Base-by-base conservation (phyloP, 371 early-diverging fungal species). In the Syncephalastrum monosporum region DNA sequence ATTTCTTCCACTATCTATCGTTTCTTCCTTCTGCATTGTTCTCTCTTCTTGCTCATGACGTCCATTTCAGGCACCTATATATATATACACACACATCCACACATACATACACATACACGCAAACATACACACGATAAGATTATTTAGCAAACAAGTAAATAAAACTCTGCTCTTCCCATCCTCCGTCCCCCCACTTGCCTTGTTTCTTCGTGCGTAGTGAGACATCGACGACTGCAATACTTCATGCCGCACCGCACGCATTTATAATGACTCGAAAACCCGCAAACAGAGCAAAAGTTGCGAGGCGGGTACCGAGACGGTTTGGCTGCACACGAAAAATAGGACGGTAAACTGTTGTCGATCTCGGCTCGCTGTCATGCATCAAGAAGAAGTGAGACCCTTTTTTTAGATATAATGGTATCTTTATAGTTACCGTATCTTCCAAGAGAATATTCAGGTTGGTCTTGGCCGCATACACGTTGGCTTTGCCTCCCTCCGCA, bases 251-350 rank as follows among this genome's bases (percentile, higher is more conserved):
- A 87, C 25, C 75, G 74, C 29, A 74, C 57, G 46, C 87, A 87
- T 27, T 65, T 74, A 67, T 87, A 87, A 7, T 63, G 56, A 47
- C 85, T 84, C 25, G 68, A 67, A 65, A 77, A 87, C 12, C 88
- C 86, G 50, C 88, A 87, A 0, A 87, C 86, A 0, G 88, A 81
- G 52, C 88, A 87, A 60, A 87, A 85, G 25, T 83, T 77, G 53
- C 88, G 68, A 14, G 82, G 69, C 19, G 88, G 88, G 55, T 82
- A 83, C 48, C 59, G 54, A 8, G 86, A 84, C 0, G 85, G 83
- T 4, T 55, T 62, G 33, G 79, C 82, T 24, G 73, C 59, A 43
- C 81, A 83, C 4, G 82, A 82, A 23, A 83, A 55, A 64, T 87
- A 87, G 1, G 77, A 71, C 10, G 81, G 74, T 29, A 61, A 33